phyloP scores from a whole-genome alignment of 225 moss, liverwort and hornwort species.

The Neckera pumila region DNA sequence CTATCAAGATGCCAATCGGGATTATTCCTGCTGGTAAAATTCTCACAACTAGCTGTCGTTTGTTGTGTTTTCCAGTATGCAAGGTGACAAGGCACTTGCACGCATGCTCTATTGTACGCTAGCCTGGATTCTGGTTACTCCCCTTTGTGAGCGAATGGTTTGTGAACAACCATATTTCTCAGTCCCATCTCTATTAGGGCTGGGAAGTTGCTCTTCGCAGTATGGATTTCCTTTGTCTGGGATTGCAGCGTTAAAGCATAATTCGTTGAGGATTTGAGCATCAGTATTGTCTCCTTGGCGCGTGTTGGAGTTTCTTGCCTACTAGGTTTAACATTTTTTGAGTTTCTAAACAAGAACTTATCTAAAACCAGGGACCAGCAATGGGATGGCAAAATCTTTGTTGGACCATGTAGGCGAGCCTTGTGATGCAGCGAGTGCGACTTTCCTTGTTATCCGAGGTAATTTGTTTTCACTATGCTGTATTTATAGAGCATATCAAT shows the following conservation, averaged over 20 bases:
- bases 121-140: background rate
- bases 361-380: constrained; percentile 56
- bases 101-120: background rate
- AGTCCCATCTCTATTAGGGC: background rate
- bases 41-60: background rate
- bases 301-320: background rate
- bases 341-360: background rate
- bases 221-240: background rate
- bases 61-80: background rate
- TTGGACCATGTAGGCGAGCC: constrained; percentile 68
- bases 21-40: constrained; percentile 48
- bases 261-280: background rate
- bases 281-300: background rate
- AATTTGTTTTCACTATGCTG: background rate
- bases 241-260: background rate
- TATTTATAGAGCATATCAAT: background rate
- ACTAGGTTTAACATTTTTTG: background rate
- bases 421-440: constrained; percentile 63
- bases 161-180: background rate
- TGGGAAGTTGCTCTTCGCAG: background rate
- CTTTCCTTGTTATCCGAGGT: constrained; percentile 90
- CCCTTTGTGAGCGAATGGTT: background rate
- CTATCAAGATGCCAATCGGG: constrained; percentile 77
- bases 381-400: constrained; percentile 94
- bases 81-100: background rate